Conservation (phyloP, 371 early-diverging fungal species). For the Neoconidiobolus thromboides region DNA sequence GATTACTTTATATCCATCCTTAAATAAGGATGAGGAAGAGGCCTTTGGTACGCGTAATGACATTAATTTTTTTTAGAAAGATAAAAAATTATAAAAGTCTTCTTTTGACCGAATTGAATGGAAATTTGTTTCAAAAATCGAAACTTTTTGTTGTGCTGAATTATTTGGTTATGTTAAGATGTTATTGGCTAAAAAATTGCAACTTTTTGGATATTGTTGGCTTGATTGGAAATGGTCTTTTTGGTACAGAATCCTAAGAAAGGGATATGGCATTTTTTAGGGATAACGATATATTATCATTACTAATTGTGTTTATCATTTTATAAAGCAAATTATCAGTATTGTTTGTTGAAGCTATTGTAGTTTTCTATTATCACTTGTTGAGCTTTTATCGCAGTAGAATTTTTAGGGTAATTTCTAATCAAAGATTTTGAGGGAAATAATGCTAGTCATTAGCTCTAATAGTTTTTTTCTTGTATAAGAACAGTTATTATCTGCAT, state of each 20-base stretch:
- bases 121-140: background rate
- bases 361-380: too few relatives aligned
- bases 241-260: background rate
- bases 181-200: background rate
- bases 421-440: too few relatives aligned
- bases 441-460: too few relatives aligned
- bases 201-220: background rate
- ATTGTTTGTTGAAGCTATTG: too few relatives aligned
- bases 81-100: background rate
- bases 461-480: too few relatives aligned
- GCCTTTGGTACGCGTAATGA: slow-evolving; percentile 84
- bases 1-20: slow-evolving; percentile 90
- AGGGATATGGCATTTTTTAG: too few relatives aligned
- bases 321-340: too few relatives aligned
- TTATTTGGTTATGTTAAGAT: background rate
- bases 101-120: background rate
- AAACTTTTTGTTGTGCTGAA: background rate
- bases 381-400: too few relatives aligned
- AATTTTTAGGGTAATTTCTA: too few relatives aligned
- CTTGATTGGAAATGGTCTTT: background rate
- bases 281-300: too few relatives aligned
- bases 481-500: too few relatives aligned
- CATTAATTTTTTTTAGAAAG: slow-evolving; percentile 25
- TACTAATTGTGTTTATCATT: too few relatives aligned
- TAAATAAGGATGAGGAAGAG: slow-evolving; percentile 75